Conservation (phyloP, 805 yeast species). For the Martiniozyma abietophila region DNA sequence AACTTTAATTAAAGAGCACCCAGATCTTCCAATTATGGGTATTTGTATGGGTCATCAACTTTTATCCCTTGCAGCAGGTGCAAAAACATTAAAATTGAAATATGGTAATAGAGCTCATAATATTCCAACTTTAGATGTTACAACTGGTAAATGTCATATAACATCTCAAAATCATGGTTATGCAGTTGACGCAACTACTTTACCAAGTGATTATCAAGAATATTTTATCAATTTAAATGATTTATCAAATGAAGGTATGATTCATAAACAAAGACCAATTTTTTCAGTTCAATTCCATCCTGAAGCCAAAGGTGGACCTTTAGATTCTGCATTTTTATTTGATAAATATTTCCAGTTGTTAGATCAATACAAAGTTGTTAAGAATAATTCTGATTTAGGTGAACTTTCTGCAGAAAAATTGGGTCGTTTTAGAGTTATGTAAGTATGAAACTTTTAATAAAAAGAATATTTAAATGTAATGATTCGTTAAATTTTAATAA, state of each 20-base stretch:
- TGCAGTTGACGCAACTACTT: constrained; percentile 80
- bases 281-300: constrained; percentile 99
- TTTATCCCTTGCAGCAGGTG: constrained; percentile 91
- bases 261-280: constrained; percentile 76
- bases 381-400: constrained; percentile 11
- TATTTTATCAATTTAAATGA: constrained; percentile 92
- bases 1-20: constrained; percentile 53
- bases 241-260: constrained; percentile 96
- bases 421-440: constrained; percentile 12
- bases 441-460: not conserved
- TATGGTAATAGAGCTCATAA: constrained; percentile 99
- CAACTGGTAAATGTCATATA: constrained; percentile 91
- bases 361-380: constrained; percentile 40
- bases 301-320: constrained; percentile 98
- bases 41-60: constrained; percentile 97
- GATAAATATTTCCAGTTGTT: constrained; percentile 80
- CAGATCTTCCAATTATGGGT: constrained; percentile 85
- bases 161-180: constrained; percentile 99
- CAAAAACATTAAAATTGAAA: constrained; percentile 83
- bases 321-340: constrained; percentile 83
- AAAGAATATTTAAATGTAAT: too few relatives aligned
- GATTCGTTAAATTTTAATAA: too few relatives aligned
- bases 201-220: constrained; percentile 71
- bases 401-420: constrained; percentile 11
- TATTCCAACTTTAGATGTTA: constrained; percentile 87